A percentile compares a stretch with the other conserved stretches of the same genome.
phyloP scores from a whole-genome alignment of 768 basidiomycete species.

The Rhodotorula toruloides region DNA sequence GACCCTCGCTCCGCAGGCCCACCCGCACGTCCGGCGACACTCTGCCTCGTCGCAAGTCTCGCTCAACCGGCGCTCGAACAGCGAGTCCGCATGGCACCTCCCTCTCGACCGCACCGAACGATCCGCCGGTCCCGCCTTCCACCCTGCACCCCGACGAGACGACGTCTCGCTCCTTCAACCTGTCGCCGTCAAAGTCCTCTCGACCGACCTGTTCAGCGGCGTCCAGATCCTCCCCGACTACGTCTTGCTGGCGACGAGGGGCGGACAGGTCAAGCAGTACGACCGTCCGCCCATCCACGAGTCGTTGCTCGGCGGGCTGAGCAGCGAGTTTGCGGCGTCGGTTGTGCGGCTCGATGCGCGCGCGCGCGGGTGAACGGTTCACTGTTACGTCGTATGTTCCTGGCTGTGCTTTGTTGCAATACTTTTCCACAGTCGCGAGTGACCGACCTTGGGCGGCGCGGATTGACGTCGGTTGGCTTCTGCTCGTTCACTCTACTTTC shows the following conservation, averaged over 20 bases:
- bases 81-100: constrained; percentile 55
- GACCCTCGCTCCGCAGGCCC: too few relatives aligned
- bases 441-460: background rate
- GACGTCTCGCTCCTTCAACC: constrained; percentile 63
- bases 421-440: too few relatives aligned
- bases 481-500: too few relatives aligned
- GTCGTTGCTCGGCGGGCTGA: constrained; percentile 12
- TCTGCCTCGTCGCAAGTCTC: constrained; percentile 61
- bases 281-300: constrained; percentile 41
- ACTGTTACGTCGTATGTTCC: background rate
- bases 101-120: constrained; percentile 47
- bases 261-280: constrained; percentile 77
- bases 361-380: constrained; percentile 15
- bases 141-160: constrained; percentile 81
- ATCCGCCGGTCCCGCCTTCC: constrained; percentile 51
- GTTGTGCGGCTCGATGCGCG: constrained; percentile 28
- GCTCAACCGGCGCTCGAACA: constrained; percentile 51
- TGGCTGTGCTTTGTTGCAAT: background rate
- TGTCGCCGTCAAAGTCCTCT: constrained; percentile 64
- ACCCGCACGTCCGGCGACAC: constrained; percentile 71
- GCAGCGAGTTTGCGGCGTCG: constrained; percentile 27
- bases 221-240: constrained; percentile 72
- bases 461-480: too few relatives aligned
- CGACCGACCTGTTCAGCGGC: constrained; percentile 68
- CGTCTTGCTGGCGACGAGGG: constrained; percentile 71